A percentile compares a stretch with the other conserved stretches of the same genome.
These are phyloP conservation scores for Bolboschoenus planiculmis DNA, from an alignment of 176 grass and related monocot genomes.

Conservation along the genomic window DNA sequence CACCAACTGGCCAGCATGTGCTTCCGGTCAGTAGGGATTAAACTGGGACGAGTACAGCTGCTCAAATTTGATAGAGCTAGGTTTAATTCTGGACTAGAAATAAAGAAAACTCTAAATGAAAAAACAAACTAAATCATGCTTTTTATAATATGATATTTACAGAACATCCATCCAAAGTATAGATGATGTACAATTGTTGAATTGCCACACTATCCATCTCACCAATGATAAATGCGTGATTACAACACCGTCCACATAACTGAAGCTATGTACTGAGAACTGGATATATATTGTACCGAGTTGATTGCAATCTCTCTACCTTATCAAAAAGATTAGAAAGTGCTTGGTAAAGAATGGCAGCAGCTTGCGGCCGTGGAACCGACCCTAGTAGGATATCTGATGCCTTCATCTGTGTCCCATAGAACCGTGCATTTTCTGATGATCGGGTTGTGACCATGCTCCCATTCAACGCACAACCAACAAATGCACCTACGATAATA, in stretches of 20 bases:
- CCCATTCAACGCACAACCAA: constrained; percentile 75
- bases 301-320: constrained; percentile 29
- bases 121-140: constrained; percentile 3
- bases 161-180: constrained; percentile 11
- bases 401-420: constrained; percentile 53
- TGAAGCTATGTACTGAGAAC: constrained; percentile 16
- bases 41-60: neutral
- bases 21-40: neutral
- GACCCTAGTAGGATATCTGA: constrained; percentile 86
- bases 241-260: neutral
- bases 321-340: constrained; percentile 55
- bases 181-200: constrained; percentile 5
- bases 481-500: constrained; percentile 62
- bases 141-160: constrained; percentile 12
- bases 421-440: constrained; percentile 63
- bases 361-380: constrained; percentile 45
- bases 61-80: neutral
- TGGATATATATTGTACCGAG: constrained; percentile 18
- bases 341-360: constrained; percentile 50
- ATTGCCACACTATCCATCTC: neutral
- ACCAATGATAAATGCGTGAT: constrained; percentile 3
- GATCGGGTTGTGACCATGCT: constrained; percentile 46
- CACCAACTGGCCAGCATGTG: neutral
- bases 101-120: neutral
- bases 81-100: neutral